These are phyloP conservation scores for Cryptosporidium ubiquitum DNA, from an alignment of 169 alveolate species.

Conservation along the genomic window DNA sequence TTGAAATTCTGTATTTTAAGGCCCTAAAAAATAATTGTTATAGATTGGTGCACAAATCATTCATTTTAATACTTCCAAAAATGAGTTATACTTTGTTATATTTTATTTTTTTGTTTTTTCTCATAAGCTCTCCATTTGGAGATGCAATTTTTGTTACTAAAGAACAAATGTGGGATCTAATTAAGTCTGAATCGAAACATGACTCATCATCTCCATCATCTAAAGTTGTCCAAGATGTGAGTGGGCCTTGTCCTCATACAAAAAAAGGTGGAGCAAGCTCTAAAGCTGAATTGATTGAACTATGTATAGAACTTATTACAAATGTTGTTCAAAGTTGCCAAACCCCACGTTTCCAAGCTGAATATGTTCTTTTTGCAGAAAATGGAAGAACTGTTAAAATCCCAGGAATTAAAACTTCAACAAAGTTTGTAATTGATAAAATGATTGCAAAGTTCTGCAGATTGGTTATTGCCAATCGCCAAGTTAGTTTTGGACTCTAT, in stretches of 20 bases:
- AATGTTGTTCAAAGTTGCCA: background rate
- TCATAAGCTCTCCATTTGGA: background rate
- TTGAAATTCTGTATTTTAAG: background rate
- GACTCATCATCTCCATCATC: constrained; percentile 6
- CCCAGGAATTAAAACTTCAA: background rate
- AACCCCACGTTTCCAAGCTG: constrained; percentile 3
- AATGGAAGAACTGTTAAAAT: constrained; percentile 2
- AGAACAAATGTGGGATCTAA: background rate
- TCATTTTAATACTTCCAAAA: background rate
- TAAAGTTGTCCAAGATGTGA: background rate
- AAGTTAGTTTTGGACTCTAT: background rate
- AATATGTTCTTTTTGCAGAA: background rate
- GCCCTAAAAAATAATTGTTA: background rate
- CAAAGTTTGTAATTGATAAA: background rate
- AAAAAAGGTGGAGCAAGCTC: background rate
- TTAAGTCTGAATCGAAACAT: background rate
- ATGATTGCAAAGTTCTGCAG: constrained; percentile 2
- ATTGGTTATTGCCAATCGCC: background rate
- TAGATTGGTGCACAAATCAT: background rate
- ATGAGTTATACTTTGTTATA: background rate
- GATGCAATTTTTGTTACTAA: background rate
- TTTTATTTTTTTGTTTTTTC: background rate
- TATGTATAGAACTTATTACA: background rate
- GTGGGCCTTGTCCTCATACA: background rate
- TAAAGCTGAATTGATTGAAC: background rate